Conservation (phyloP, 179 eudicot genomes). For the Drosera spatulata region DNA sequence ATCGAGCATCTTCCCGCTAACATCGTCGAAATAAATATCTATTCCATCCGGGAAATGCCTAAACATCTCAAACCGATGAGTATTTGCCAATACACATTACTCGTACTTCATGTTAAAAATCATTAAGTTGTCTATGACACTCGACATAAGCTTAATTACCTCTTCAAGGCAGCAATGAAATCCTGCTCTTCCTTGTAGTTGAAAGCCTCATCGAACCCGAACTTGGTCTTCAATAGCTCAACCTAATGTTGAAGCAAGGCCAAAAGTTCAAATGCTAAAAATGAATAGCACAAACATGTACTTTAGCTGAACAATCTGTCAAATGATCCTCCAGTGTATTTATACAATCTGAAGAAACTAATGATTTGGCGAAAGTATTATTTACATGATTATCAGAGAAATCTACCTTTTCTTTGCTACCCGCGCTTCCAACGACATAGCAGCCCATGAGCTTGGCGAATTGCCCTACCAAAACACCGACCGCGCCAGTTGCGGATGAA, state of each 20-base stretch:
- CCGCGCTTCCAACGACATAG: constrained; percentile 70
- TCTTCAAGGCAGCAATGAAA: constrained; percentile 3
- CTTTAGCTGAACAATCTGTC: neutral
- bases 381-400: neutral
- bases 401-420: constrained; percentile 39
- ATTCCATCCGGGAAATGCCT: constrained; percentile 42
- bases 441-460: constrained; percentile 14
- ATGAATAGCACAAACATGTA: neutral
- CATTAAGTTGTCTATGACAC: neutral
- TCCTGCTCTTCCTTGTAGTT: constrained; percentile 9
- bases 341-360: neutral
- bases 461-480: constrained; percentile 59
- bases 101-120: neutral
- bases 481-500: constrained; percentile 55
- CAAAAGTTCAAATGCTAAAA: neutral
- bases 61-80: neutral
- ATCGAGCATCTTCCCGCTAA: constrained; percentile 57
- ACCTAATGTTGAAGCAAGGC: neutral
- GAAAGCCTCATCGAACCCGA: constrained; percentile 9
- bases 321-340: neutral
- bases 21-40: constrained; percentile 63
- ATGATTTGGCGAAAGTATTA: neutral
- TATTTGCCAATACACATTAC: neutral
- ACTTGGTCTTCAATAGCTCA: constrained; percentile 11
- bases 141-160: neutral